Conservation (phyloP, 169 alveolate genomes). For the Plasmodium gaboni region DNA sequence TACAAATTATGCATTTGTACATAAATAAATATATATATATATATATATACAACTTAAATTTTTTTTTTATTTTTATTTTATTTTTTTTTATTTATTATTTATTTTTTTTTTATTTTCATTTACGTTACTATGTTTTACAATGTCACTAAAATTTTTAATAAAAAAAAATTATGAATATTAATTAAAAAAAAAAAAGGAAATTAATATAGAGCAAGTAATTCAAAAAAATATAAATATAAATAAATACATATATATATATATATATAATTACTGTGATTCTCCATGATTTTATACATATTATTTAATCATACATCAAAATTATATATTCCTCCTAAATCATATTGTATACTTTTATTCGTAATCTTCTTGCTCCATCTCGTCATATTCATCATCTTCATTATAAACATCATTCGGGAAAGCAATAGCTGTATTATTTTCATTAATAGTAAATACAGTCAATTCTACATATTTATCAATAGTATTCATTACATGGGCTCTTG, state of each 20-base stretch:
- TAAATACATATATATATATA: not conserved
- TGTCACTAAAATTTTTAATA: too few relatives aligned
- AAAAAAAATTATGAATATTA: too few relatives aligned
- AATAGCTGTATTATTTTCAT: slow-evolving; percentile 63
- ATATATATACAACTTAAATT: too few relatives aligned
- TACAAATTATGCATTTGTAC: too few relatives aligned
- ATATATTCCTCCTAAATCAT: not conserved
- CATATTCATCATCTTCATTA: slow-evolving; percentile 34
- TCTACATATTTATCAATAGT: slow-evolving; percentile 86
- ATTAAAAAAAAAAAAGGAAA: not conserved
- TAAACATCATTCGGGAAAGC: slow-evolving; percentile 71
- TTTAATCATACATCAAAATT: too few relatives aligned
- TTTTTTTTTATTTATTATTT: too few relatives aligned
- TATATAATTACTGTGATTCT: not conserved
- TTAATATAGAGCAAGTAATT: not conserved
- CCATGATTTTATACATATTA: not conserved
- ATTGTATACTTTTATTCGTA: not conserved
- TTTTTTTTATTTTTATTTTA: too few relatives aligned
- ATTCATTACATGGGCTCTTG: slow-evolving; percentile 78
- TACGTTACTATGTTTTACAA: too few relatives aligned
- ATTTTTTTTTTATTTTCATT: too few relatives aligned
- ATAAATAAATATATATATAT: too few relatives aligned
- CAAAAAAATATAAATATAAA: not conserved
- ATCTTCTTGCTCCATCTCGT: slow-evolving; percentile 8
- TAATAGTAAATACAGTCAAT: slow-evolving; percentile 82